Evolutionary conservation across 495 filamentous ascomycete species (phyloP), one percentile per base, ranked within the genome.

Genomic region (Extremus antarcticus): DNA sequence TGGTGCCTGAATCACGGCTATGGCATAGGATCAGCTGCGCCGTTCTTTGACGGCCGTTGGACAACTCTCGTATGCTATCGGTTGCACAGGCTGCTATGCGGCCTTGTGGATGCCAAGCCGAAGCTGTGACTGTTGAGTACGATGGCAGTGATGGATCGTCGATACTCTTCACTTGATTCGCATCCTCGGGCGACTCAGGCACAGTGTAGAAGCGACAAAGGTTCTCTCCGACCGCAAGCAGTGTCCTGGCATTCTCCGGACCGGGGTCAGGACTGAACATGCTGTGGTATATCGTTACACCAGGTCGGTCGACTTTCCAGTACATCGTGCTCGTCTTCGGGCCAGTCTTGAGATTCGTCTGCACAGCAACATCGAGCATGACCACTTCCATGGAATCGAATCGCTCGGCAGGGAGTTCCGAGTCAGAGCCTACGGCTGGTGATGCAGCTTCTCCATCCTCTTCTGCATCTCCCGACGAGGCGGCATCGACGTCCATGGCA

Each of bases 401-500:
- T 23, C 51, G 52, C 20, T 38, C 48, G 15, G 54, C 59, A 3
- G 35, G 17, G 2, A 39, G 32, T n/a, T 57, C 63, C 0, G 57
- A 45, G 17, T 56, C 54, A 1, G 43, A 53, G 2, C 7, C 54
- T 3, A 39, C 45, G 17, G 50, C 59, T n/a, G 65, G 61, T 8
- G 66, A 67, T 1, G 60, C 65, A 2, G 46, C 59, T 40, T 69
- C 65, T 9, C 59, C 65, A 35, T 54, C 57, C 0, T 59, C 57
- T 24, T 62, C 59, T 15, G 59, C 62, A 9, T 43, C 66, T 2
- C 56, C 62, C 3, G 56, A 49, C 25, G 66, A 64, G 15, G 48
- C 60, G 13, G 54, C 56, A 25, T 70, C 67, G 10, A 70, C 51
- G 25, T 70, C 67, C 67, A 70, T 70, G 25, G 48, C 62, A 47